phyloP scores from a whole-genome alignment of 768 basidiomycete species.

The Russula lepida region DNA sequence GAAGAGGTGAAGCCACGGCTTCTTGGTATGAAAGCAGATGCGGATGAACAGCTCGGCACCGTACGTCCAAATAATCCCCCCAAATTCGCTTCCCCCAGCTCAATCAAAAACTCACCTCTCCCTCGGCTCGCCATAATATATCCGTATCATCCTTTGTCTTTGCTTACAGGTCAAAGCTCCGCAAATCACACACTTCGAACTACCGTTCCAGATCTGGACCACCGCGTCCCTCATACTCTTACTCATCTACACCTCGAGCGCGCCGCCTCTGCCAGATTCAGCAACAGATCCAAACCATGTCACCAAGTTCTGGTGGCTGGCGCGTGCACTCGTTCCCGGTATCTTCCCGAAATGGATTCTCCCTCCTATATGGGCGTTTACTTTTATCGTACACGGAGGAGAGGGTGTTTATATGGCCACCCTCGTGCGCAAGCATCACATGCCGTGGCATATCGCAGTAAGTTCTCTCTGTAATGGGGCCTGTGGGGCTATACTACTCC shows the following conservation, averaged over 20 bases:
- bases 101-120: not conserved
- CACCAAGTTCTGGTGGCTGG: conserved; percentile 24
- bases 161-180: conserved; percentile 36
- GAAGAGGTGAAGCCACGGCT: conserved; percentile 78
- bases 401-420: conserved; percentile 42
- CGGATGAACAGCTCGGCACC: conserved; percentile 76
- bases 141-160: too few relatives aligned
- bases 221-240: conserved; percentile 26
- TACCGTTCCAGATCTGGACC: conserved; percentile 31
- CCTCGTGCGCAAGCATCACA: conserved; percentile 45
- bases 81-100: not conserved
- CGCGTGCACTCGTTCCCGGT: conserved; percentile 27
- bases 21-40: conserved; percentile 70
- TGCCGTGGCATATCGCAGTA: conserved; percentile 35
- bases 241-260: conserved; percentile 30
- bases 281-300: conserved; percentile 3
- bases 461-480: conserved; percentile 15
- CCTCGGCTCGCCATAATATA: too few relatives aligned
- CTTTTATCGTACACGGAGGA: conserved; percentile 33
- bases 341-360: conserved; percentile 28
- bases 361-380: conserved; percentile 29
- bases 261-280: conserved; percentile 23
- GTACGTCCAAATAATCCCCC: conserved; percentile 31
- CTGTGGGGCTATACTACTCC: not conserved
- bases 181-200: conserved; percentile 46